Percentiles rank a stretch among this genome's conserved stretches.
Conservation (phyloP, 2,329 filamentous ascomycete species). For the Boeremia lycopersici region DNA sequence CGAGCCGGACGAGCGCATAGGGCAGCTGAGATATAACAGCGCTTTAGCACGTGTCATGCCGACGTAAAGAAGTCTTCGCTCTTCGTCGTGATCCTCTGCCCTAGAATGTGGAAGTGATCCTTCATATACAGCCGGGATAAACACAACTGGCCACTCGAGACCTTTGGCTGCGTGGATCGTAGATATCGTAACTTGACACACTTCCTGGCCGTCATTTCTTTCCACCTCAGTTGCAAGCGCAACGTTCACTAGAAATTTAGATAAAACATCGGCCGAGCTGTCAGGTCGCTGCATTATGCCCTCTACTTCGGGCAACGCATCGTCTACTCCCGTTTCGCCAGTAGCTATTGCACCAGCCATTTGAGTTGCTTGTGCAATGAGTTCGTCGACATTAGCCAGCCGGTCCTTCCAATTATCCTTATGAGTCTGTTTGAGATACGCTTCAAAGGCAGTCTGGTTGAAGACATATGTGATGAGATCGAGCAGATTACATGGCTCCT, state of each 20-base stretch:
- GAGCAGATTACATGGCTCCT: slow-evolving; percentile 46
- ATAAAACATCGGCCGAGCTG: slow-evolving; percentile 67
- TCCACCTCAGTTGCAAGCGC: slow-evolving; percentile 75
- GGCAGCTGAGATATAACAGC: slow-evolving; percentile 83
- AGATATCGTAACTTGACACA: slow-evolving; percentile 79
- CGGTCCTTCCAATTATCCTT: slow-evolving; percentile 69
- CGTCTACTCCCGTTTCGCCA: slow-evolving; percentile 50
- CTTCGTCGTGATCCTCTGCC: slow-evolving; percentile 84
- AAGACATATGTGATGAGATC: slow-evolving; percentile 63
- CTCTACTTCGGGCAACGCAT: slow-evolving; percentile 69
- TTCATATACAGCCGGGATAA: slow-evolving; percentile 86
- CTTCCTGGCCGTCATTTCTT: slow-evolving; percentile 62
- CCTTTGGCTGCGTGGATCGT: slow-evolving; percentile 97
- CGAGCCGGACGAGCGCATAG: slow-evolving; percentile 67
- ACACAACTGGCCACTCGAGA: slow-evolving; percentile 94
- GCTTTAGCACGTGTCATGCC: slow-evolving; percentile 94
- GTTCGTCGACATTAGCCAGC: slow-evolving; percentile 89
- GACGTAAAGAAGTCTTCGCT: slow-evolving; percentile 87
- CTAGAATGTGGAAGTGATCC: slow-evolving; percentile 90
- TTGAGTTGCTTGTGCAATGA: slow-evolving; percentile 79
- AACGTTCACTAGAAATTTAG: slow-evolving; percentile 87
- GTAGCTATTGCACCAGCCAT: slow-evolving; percentile 59
- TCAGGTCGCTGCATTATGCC: slow-evolving; percentile 67
- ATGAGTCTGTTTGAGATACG: slow-evolving; percentile 74
- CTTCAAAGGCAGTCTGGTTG: slow-evolving; percentile 72